phyloP scores from a whole-genome alignment of 2,329 filamentous ascomycete species.

The Trichoderma koningii region DNA sequence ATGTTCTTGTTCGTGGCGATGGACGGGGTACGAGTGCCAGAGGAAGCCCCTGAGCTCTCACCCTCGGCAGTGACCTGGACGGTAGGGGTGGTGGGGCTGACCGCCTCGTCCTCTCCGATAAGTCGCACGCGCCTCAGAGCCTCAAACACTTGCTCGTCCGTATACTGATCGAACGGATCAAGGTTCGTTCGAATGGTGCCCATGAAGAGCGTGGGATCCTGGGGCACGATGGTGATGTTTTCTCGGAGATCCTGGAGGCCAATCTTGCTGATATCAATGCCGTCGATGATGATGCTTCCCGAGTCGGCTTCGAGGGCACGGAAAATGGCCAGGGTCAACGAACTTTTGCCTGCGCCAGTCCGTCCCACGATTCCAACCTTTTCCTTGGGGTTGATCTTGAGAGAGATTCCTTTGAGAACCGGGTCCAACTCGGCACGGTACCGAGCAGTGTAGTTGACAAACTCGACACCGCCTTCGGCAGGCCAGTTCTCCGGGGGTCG shows the following conservation, averaged over 20 bases:
- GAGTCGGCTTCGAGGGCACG: constrained; percentile 87
- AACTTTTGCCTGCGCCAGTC: constrained; percentile 96
- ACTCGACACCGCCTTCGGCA: constrained; percentile 80
- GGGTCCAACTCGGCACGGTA: constrained; percentile 87
- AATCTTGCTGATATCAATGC: constrained; percentile 84
- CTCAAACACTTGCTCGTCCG: constrained; percentile 85
- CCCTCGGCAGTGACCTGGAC: constrained; percentile 26
- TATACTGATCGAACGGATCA: constrained; percentile 87
- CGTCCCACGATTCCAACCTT: constrained; percentile 96
- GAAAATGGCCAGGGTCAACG: constrained; percentile 89
- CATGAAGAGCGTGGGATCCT: constrained; percentile 92
- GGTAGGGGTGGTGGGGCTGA: constrained; percentile 35
- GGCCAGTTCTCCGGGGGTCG: constrained; percentile 83
- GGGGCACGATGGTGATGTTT: constrained; percentile 94
- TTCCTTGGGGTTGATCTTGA: constrained; percentile 82
- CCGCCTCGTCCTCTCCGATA: constrained; percentile 62
- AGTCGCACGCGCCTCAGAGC: constrained; percentile 87
- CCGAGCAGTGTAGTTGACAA: constrained; percentile 83
- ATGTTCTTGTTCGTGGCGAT: constrained; percentile 85
- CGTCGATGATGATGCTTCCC: constrained; percentile 88
- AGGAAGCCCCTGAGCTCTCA: constrained; percentile 15
- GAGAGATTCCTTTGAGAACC: constrained; percentile 79
- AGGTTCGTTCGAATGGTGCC: constrained; percentile 91
- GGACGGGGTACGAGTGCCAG: constrained; percentile 34
- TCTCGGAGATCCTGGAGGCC: constrained; percentile 91